Evolutionary conservation across 2,329 filamentous ascomycete species (phyloP).

Genomic region (Nothopassalora personata): DNA sequence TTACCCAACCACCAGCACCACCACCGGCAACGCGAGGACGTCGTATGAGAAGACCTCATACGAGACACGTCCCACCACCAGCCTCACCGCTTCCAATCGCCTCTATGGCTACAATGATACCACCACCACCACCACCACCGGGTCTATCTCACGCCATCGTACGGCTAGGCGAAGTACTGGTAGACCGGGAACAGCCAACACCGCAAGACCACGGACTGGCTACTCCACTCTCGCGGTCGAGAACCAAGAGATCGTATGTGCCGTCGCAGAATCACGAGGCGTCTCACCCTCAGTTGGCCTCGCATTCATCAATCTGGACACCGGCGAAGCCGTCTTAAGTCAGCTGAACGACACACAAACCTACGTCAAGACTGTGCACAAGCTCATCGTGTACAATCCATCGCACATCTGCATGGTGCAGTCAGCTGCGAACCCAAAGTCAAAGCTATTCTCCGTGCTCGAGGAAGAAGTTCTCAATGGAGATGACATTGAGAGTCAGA

Average conservation of each 20-base stretch:
- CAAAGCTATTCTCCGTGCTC: slow-evolving; percentile 68
- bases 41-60: background rate
- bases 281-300: slow-evolving; percentile 78
- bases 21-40: background rate
- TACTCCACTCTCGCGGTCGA: slow-evolving; percentile 54
- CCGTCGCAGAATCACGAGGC: slow-evolving; percentile 80
- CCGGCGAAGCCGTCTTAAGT: slow-evolving; percentile 76
- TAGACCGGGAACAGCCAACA: slow-evolving; percentile 28
- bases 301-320: slow-evolving; percentile 80
- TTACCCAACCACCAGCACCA: background rate
- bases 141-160: slow-evolving; percentile 18
- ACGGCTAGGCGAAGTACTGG: slow-evolving; percentile 20
- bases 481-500: slow-evolving; percentile 50
- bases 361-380: slow-evolving; percentile 82
- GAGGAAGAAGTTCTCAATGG: slow-evolving; percentile 56
- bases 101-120: slow-evolving; percentile 13
- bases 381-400: slow-evolving; percentile 74
- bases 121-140: slow-evolving; percentile 18
- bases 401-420: slow-evolving; percentile 73
- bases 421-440: slow-evolving; percentile 64
- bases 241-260: slow-evolving; percentile 74
- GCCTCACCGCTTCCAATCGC: slow-evolving; percentile 6
- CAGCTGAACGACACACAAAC: slow-evolving; percentile 92
- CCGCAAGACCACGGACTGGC: slow-evolving; percentile 49
- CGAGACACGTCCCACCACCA: background rate